Base-by-base conservation (phyloP, 129 eudicot species). In the Gnaphalium uliginosum region DNA sequence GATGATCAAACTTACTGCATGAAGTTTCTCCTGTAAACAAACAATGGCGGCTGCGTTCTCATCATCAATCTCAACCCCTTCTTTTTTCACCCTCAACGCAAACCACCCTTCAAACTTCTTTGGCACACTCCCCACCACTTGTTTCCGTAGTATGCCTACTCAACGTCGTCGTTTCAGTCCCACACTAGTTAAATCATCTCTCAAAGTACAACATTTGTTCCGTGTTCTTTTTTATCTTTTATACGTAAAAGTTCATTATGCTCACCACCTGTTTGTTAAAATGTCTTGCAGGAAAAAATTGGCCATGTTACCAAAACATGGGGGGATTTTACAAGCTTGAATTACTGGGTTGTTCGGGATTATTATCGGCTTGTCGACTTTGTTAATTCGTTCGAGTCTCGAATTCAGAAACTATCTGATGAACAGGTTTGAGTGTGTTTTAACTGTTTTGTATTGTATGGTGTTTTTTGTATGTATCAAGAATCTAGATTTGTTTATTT, bases 311-410 rank as follows among this genome's bases (percentile, higher is more conserved):
- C 80, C 33, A 90, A 90, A 83, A 75, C 80, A 32, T 95, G 90
- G 89, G 79, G 79, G 4, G 92, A 91, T 41, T 67, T 86, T 6
- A 82, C 87, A 19, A 86, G 99, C 87, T 83, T 86, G 69, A 91
- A 91, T 80, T 75, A 87, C 41, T 95, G 97, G 97, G 96, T 95
- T 73, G 96, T 95, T 37, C 84, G 80, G 73, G 99, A 95, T 76
- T 95, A 95, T 76, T 82, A 95, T 81, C 86, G 99, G 0, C 94
- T 95, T 27, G 99, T 95, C 21, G 83, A 80, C 10, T 83, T 84
- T 11, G 99, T 95, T 66, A 95, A 95, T 71, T 81, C 90, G 19
- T 66, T 91, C 14, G 99, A 95, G 80, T 83, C 85, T 11, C 79
- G 46, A 41, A 67, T 91, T 69, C 93, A 85, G 78, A 81, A 75